Evolutionary conservation across 495 filamentous ascomycete genomes (phyloP).

Genomic region (Trichoderma erinaceum): DNA sequence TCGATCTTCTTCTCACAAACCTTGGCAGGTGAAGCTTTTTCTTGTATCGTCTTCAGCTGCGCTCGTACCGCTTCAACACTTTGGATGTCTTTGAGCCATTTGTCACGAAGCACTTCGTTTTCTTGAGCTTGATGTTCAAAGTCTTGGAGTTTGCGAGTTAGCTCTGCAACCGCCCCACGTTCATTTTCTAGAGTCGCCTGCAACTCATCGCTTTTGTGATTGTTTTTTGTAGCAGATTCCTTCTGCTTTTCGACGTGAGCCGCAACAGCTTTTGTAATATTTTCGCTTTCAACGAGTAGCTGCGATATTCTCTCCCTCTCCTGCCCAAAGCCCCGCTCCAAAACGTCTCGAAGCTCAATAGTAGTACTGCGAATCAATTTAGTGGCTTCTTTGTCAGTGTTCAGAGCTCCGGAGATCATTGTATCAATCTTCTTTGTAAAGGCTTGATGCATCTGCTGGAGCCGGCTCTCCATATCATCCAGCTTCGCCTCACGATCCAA

Average conservation of each 20-base stretch:
- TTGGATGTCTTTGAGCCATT: conserved; percentile 3
- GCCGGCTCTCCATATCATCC: neutral
- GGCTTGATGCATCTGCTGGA: neutral
- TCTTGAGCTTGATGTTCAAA: neutral
- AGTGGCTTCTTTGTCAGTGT: neutral
- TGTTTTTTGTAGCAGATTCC: neutral
- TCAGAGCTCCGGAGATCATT: neutral
- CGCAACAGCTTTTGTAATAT: neutral
- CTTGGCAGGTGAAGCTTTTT: neutral
- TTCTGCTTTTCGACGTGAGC: neutral
- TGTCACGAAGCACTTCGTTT: neutral
- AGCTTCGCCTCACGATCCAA: neutral
- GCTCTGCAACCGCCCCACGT: neutral
- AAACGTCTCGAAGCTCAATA: neutral
- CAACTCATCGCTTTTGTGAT: neutral
- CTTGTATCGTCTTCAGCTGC: neutral
- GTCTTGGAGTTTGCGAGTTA: neutral
- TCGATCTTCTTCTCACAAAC: neutral
- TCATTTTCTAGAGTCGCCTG: neutral
- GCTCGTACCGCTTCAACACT: neutral
- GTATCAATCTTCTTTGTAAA: neutral
- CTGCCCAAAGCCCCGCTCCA: neutral
- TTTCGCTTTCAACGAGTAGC: neutral
- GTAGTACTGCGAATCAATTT: neutral
- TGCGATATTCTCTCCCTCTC: neutral